Evolutionary conservation across 805 yeast species (phyloP).

Genomic region (Cyberlindnera sargentensis): DNA sequence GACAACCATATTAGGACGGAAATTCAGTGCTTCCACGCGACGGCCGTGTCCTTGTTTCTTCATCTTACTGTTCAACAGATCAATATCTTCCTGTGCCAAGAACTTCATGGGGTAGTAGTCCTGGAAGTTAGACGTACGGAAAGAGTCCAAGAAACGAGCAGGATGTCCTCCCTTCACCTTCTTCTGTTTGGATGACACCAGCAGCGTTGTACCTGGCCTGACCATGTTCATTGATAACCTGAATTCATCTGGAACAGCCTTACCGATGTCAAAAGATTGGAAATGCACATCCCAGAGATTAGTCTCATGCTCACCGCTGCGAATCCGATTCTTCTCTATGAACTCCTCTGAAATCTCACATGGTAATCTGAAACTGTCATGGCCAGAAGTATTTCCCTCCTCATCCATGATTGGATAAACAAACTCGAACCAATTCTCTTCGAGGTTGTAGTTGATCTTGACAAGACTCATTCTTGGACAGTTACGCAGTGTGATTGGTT

Average conservation of each 20-base stretch:
- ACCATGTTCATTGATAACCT: conserved; percentile 13
- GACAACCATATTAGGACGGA: conserved; percentile 17
- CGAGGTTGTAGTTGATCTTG: conserved; percentile 7
- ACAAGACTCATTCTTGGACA: conserved; percentile 13
- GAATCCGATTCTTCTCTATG: conserved; percentile 8
- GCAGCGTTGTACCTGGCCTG: conserved; percentile 12
- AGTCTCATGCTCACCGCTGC: conserved; percentile 4
- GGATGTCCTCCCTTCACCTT: conserved; percentile 16
- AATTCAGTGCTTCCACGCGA: conserved; percentile 11
- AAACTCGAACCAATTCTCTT: conserved; percentile 18
- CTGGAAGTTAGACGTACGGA: conserved; percentile 14
- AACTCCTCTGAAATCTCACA: conserved; percentile 12
- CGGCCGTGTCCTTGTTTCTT: conserved; percentile 2
- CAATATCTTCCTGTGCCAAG: conserved; percentile 10
- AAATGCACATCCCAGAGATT: conserved; percentile 17
- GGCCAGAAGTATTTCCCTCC: conserved; percentile 1
- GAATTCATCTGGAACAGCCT: conserved; percentile 16
- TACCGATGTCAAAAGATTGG: conserved; percentile 12
- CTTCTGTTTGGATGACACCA: conserved; percentile 14
- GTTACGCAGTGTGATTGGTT: conserved; percentile 13
- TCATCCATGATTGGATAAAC: conserved; percentile 12
- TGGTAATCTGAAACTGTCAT: conserved; percentile 14
- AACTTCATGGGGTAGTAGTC: conserved; percentile 20
- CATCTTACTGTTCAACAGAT: conserved; percentile 8
- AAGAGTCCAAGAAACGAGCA: conserved; percentile 1